These are phyloP conservation scores for Macrophomina tecta DNA, from an alignment of 2,329 filamentous ascomycete genomes.

Conservation along the genomic window DNA sequence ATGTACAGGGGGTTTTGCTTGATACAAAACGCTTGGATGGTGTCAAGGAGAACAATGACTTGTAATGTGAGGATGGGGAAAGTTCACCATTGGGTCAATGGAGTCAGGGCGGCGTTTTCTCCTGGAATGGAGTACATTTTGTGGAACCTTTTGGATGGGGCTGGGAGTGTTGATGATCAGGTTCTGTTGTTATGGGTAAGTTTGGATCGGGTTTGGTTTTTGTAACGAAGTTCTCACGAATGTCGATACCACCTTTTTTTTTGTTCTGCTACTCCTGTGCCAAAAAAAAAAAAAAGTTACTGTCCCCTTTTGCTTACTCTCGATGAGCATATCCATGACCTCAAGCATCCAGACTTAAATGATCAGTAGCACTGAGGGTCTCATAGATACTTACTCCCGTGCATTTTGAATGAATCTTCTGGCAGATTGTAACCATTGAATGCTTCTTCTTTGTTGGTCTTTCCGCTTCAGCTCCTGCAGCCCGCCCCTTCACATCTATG, in stretches of 20 bases:
- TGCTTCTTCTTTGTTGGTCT: neutral
- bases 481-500: neutral
- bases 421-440: too few relatives aligned
- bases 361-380: neutral
- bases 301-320: too few relatives aligned
- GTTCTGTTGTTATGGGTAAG: neutral
- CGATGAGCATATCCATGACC: too few relatives aligned
- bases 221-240: slow-evolving; percentile 20
- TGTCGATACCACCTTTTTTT: slow-evolving; percentile 14
- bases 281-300: too few relatives aligned
- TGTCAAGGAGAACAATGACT: neutral
- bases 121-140: neutral
- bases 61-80: neutral
- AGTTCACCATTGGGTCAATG: neutral
- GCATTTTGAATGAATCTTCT: neutral
- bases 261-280: too few relatives aligned
- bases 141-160: neutral
- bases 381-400: neutral
- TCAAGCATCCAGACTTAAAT: too few relatives aligned
- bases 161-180: neutral
- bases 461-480: neutral
- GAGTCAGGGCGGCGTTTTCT: neutral
- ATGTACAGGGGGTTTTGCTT: neutral
- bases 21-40: neutral
- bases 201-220: neutral